These are phyloP conservation scores for Colletotrichum viniferum DNA, from an alignment of 2,329 filamentous ascomycete species.

Conservation along the genomic window DNA sequence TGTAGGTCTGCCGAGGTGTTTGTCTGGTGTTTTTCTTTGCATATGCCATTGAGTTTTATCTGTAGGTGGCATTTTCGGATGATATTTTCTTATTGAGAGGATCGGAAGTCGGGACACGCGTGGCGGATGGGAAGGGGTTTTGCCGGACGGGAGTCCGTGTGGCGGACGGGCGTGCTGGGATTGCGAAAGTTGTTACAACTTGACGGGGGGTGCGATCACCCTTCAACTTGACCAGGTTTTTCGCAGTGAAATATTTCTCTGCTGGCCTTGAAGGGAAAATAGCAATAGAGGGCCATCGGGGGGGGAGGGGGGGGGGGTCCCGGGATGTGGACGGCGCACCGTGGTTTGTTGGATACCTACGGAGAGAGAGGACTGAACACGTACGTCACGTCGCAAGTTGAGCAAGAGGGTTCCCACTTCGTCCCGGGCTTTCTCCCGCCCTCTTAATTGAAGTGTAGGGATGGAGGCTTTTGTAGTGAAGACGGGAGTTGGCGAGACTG, in stretches of 20 bases:
- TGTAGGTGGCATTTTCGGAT: neutral
- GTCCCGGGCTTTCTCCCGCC: neutral
- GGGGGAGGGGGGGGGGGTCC: neutral
- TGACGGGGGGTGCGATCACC: neutral
- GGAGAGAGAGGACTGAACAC: neutral
- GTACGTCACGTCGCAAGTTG: slow-evolving; percentile 12
- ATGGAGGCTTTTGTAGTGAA: neutral
- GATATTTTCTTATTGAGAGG: neutral
- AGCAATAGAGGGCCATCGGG: neutral
- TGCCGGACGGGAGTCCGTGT: neutral
- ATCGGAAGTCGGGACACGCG: neutral
- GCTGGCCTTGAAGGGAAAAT: neutral
- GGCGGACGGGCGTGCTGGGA: neutral
- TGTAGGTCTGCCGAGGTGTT: neutral
- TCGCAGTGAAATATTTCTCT: neutral
- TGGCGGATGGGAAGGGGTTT: neutral
- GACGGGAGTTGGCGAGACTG: neutral
- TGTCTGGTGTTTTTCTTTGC: neutral
- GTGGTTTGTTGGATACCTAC: neutral
- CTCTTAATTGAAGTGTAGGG: neutral
- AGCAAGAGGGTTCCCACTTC: neutral
- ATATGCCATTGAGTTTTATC: neutral
- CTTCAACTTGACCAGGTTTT: neutral
- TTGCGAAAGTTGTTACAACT: neutral
- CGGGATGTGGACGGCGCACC: neutral